Percentiles rank a stretch among this genome's conserved stretches.
Conservation (phyloP, 179 eudicot species). For the Spinacia oleracea region DNA sequence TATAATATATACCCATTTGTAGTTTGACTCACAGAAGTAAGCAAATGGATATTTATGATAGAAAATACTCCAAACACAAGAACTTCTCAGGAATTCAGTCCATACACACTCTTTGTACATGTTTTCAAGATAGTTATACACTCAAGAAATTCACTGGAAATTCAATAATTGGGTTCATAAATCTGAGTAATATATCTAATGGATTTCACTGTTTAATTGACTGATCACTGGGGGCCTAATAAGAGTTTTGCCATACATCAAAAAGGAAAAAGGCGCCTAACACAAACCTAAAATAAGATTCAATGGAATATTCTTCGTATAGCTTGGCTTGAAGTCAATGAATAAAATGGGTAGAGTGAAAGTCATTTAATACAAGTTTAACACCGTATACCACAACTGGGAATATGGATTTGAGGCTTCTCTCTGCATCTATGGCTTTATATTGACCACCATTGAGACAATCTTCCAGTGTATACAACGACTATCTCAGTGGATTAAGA, state of each 20-base stretch:
- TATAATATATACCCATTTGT: not conserved
- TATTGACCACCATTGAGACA: constrained; percentile 84
- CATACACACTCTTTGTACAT: not conserved
- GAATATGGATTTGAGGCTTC: constrained; percentile 64
- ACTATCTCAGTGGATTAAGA: constrained; percentile 95
- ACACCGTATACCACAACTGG: constrained; percentile 71
- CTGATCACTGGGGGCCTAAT: not conserved
- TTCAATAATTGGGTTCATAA: not conserved
- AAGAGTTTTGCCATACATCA: no score
- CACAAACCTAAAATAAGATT: not conserved
- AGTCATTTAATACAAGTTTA: constrained; percentile 2
- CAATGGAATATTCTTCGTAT: not conserved
- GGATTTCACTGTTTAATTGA: not conserved
- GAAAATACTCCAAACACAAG: not conserved
- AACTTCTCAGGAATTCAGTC: not conserved
- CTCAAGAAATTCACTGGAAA: not conserved
- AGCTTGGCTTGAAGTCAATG: not conserved
- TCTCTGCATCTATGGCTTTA: constrained; percentile 77
- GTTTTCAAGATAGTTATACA: not conserved
- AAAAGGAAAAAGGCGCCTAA: not conserved
- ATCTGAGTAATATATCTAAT: no score
- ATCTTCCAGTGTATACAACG: constrained; percentile 80
- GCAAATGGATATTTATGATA: not conserved
- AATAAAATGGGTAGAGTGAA: not conserved
- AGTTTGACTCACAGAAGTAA: not conserved